phyloP scores from a whole-genome alignment of 305 asterid genomes.

The Solanum chacoense region DNA sequence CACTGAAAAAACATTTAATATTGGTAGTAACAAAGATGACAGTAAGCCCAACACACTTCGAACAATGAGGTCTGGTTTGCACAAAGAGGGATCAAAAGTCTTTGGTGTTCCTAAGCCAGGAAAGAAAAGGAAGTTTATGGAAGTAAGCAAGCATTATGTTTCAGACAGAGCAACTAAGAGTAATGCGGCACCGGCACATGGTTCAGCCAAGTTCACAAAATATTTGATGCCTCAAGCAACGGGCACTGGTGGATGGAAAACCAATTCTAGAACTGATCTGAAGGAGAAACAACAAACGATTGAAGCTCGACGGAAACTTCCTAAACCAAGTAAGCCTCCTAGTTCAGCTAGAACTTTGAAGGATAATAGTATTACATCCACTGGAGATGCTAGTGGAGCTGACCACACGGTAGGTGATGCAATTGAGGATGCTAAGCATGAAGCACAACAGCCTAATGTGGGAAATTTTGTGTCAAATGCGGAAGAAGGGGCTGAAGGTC shows the following conservation, averaged over 20 bases:
- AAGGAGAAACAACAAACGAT: slow-evolving; percentile 64
- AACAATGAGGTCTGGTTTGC: slow-evolving; percentile 61
- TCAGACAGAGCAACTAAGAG: slow-evolving; percentile 42
- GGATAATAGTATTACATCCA: slow-evolving; percentile 33
- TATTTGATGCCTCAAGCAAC: slow-evolving; percentile 50
- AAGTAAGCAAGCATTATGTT: slow-evolving; percentile 87
- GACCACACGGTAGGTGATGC: slow-evolving; percentile 22
- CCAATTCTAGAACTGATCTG: slow-evolving; percentile 38
- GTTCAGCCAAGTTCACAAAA: slow-evolving; percentile 49
- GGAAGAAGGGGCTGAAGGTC: slow-evolving; percentile 39
- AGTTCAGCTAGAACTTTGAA: slow-evolving; percentile 51
- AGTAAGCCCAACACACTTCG: slow-evolving; percentile 41
- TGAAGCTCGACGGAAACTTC: slow-evolving; percentile 39
- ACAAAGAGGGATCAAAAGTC: slow-evolving; percentile 72
- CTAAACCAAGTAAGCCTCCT: slow-evolving; percentile 62
- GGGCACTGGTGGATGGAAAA: slow-evolving; percentile 45
- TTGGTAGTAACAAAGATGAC: slow-evolving; percentile 50
- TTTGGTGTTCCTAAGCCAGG: slow-evolving; percentile 96
- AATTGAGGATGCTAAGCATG: slow-evolving; percentile 38
- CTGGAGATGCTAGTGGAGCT: slow-evolving; percentile 28
- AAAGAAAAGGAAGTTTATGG: slow-evolving; percentile 91
- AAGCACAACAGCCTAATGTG: slow-evolving; percentile 31
- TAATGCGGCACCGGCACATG: slow-evolving; percentile 34
- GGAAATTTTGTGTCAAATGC: slow-evolving; percentile 35
- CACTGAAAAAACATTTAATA: slow-evolving; percentile 44